phyloP scores from a whole-genome alignment of 169 alveolate species.

The Amoebophrya sp. region DNA sequence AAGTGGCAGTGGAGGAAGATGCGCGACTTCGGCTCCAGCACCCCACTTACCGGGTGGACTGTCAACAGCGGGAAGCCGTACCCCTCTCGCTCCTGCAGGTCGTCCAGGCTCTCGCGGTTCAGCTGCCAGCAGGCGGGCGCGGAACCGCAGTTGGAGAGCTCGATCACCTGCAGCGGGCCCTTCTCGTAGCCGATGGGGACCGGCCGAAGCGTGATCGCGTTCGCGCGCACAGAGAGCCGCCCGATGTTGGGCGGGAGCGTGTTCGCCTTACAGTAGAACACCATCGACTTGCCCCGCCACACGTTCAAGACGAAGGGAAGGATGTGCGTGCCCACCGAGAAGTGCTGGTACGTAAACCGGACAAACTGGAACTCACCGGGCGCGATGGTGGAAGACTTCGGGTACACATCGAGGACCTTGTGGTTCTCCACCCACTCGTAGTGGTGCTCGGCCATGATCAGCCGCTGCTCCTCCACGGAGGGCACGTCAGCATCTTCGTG shows the following conservation, averaged over 20 bases:
- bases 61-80: neutral
- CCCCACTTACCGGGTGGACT: neutral
- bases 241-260: neutral
- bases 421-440: constrained; percentile 2
- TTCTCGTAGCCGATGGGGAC: neutral
- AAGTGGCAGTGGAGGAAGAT: neutral
- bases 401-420: neutral
- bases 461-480: neutral
- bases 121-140: neutral
- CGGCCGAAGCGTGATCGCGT: neutral
- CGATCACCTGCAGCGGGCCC: neutral
- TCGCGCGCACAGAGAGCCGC: neutral
- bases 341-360: neutral
- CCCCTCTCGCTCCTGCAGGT: neutral
- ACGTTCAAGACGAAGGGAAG: neutral
- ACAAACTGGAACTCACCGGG: neutral
- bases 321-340: neutral
- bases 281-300: neutral
- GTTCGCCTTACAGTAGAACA: neutral
- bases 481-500: neutral
- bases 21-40: neutral
- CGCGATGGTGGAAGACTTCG: neutral
- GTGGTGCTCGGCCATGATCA: neutral
- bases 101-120: neutral
- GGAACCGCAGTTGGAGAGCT: neutral